These are phyloP conservation scores for Rehmannia glutinosa DNA, from an alignment of 257 asterid species.

Conservation along the genomic window DNA sequence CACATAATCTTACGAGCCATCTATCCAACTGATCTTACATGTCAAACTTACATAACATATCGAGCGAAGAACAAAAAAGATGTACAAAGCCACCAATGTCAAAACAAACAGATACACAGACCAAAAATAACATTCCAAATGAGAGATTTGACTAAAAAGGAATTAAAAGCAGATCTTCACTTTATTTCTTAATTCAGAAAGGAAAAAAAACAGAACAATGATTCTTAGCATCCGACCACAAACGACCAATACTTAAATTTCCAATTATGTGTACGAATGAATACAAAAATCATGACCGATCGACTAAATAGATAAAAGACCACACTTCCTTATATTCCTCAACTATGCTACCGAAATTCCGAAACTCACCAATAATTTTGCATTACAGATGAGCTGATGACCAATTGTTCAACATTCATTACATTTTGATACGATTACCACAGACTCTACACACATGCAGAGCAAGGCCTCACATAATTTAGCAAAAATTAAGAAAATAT, in stretches of 20 bases:
- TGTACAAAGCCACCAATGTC: background rate
- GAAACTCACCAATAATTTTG: background rate
- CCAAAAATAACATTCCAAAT: background rate
- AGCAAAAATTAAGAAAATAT: background rate
- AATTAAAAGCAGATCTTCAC: background rate
- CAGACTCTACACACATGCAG: conserved; percentile 16
- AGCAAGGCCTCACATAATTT: background rate
- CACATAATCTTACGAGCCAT: background rate
- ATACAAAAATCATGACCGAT: background rate
- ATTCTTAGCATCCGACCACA: conserved; percentile 2
- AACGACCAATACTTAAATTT: background rate
- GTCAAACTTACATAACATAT: conserved; percentile 5
- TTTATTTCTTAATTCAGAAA: background rate
- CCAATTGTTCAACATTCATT: background rate
- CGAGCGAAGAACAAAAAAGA: background rate
- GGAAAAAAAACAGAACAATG: background rate
- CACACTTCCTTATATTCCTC: background rate
- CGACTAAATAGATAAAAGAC: background rate
- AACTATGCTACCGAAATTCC: background rate
- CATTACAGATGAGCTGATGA: conserved; percentile 1
- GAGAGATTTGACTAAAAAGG: background rate
- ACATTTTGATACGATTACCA: background rate
- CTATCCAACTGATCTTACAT: background rate
- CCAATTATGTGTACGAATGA: conserved; percentile 7
- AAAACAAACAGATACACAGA: background rate